A percentile compares a stretch with the other conserved stretches of the same genome.
Evolutionary conservation across 2,329 filamentous ascomycete species (phyloP).

Genomic region (Alternaria atra): DNA sequence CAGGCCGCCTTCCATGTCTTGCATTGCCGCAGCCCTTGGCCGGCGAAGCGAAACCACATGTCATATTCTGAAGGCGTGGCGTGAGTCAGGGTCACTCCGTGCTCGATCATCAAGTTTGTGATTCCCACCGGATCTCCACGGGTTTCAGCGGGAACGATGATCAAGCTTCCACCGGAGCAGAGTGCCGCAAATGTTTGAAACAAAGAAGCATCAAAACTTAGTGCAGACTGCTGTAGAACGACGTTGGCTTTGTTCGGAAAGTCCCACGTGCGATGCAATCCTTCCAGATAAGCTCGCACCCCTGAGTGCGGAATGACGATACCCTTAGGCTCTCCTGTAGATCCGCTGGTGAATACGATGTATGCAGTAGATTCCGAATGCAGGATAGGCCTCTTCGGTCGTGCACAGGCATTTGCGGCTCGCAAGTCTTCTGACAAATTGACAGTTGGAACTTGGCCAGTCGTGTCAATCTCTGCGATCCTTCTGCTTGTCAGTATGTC

Average conservation of each 20-base stretch:
- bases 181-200: conserved; percentile 55
- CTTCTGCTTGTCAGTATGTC: neutral
- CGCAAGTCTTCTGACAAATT: neutral
- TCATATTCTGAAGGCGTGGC: conserved; percentile 56
- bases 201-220: conserved; percentile 54
- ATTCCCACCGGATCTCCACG: conserved; percentile 51
- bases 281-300: conserved; percentile 27
- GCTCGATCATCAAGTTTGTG: conserved; percentile 45
- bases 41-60: conserved; percentile 33
- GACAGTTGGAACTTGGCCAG: neutral
- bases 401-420: neutral
- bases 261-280: neutral
- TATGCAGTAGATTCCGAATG: conserved; percentile 58
- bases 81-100: conserved; percentile 51
- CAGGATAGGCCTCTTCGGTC: neutral
- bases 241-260: conserved; percentile 48
- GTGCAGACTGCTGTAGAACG: conserved; percentile 53
- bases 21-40: conserved; percentile 23
- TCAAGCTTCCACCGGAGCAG: conserved; percentile 51
- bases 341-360: conserved; percentile 66
- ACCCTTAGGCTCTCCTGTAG: conserved; percentile 65
- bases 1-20: conserved; percentile 43
- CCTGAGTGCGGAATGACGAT: conserved; percentile 66
- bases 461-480: neutral
- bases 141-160: conserved; percentile 42